Evolutionary conservation across 2,329 filamentous ascomycete species (phyloP).

Genomic region (Sclerotinia trifoliorum): DNA sequence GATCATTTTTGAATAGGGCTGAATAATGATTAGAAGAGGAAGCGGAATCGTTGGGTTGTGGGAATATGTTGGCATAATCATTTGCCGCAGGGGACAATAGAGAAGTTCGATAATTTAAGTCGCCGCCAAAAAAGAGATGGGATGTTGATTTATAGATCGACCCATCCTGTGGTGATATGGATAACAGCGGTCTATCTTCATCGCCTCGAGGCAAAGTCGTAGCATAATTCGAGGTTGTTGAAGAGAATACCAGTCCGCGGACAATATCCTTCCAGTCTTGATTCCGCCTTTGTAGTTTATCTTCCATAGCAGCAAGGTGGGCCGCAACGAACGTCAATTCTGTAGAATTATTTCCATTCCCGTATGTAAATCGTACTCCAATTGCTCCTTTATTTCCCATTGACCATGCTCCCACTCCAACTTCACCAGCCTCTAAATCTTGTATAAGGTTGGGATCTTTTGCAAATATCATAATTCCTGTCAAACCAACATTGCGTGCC

Average conservation of each 20-base stretch:
- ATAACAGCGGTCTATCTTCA: conserved; percentile 46
- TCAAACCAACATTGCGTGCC: conserved; percentile 81
- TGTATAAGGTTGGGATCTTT: conserved; percentile 60
- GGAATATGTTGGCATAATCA: conserved; percentile 56
- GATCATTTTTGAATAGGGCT: conserved; percentile 70
- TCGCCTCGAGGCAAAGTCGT: conserved; percentile 23
- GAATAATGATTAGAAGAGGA: conserved; percentile 61
- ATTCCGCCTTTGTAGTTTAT: conserved; percentile 72
- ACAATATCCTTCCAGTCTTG: conserved; percentile 86
- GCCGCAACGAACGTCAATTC: conserved; percentile 83
- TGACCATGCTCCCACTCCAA: conserved; percentile 79
- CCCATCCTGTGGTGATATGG: conserved; percentile 45
- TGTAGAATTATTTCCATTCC: conserved; percentile 45
- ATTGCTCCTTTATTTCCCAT: conserved; percentile 97
- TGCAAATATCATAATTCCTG: conserved; percentile 81
- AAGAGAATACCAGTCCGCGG: conserved; percentile 72
- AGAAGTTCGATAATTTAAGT: conserved; percentile 91
- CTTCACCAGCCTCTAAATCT: conserved; percentile 72
- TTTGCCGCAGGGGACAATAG: conserved; percentile 59
- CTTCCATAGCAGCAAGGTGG: conserved; percentile 87
- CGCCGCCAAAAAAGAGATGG: conserved; percentile 83
- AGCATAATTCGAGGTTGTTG: conserved; percentile 38
- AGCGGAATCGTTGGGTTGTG: conserved; percentile 53
- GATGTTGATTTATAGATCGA: conserved; percentile 73
- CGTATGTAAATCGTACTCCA: conserved; percentile 68